Evolutionary conservation across 2,329 filamentous ascomycete genomes (phyloP).

Genomic region (Trichoderma pleuroti): DNA sequence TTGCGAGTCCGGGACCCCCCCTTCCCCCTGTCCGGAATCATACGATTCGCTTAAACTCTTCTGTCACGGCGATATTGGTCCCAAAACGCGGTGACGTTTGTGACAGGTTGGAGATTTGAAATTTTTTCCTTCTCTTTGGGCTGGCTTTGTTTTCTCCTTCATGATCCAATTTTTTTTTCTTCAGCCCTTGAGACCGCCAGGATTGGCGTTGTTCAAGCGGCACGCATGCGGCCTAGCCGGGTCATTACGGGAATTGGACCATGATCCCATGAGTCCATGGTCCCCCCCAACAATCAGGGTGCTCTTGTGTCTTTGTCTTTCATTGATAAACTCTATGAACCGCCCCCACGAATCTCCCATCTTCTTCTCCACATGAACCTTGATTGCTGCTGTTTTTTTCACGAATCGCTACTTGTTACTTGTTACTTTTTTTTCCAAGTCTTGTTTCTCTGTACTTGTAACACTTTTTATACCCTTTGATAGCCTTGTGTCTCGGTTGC

Average conservation of each 20-base stretch:
- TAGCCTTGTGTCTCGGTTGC: not conserved
- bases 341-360: not conserved
- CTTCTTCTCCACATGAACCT: not conserved
- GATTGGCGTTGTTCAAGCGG: not conserved
- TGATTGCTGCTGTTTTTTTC: not conserved
- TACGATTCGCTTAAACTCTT: conserved; percentile 12
- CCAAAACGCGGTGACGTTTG: conserved; percentile 3
- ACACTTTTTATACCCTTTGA: not conserved
- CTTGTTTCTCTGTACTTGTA: not conserved
- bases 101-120: not conserved
- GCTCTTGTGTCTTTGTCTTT: not conserved
- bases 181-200: not conserved
- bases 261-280: not conserved
- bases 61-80: not conserved
- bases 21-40: conserved; percentile 9
- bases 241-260: not conserved
- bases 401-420: not conserved
- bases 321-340: not conserved
- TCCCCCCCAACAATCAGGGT: not conserved
- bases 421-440: not conserved
- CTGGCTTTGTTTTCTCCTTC: not conserved
- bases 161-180: not conserved
- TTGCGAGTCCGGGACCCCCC: not conserved
- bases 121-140: not conserved
- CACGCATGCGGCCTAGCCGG: conserved; percentile 6